Evolutionary conservation across 179 eudicot species (phyloP), one percentile per base, ranked within the genome.

Genomic region (Silene vulgaris): DNA sequence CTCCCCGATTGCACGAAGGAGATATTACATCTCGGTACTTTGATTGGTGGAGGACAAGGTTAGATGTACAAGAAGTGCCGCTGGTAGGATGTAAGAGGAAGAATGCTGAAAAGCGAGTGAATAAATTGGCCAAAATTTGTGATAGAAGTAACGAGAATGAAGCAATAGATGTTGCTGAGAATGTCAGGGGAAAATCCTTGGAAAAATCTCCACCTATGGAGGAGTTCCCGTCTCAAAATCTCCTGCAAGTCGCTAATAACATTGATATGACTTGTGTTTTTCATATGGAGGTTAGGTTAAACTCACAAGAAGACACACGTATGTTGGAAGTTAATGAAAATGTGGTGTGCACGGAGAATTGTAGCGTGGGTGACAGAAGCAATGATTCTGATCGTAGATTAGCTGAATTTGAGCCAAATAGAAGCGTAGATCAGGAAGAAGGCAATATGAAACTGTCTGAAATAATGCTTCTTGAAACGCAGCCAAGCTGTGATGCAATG

Each of bases 11-110:
- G 4, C 75, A 74, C 11, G 57, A 70, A 77, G 81, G 84, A 1
- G 74, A 70, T 62, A 76, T 84, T 43, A 77, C 89, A 0, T 4
- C 0, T 14, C 75, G 76, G 45, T 84, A 81, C 35, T 63, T 29
- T 8, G 30, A 71, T 4, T 86, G 89, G 87, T 80, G 85, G 84
- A 80, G 66, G 79, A 32, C 14, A 20, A 21, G 2, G 30, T 1
- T 69, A 0, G 11, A 20, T 67, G 59, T 69, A 19, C 17, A 14
- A 1, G 59, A 45, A 20, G 59, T 21, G 32, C 8, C 3, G 3
- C 35, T 23, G 19, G 11, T 45, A 45, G 59, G 30, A 9, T 43
- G 59, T 12, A 21, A 21, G 13, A 9, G 17, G 73, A 21, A 43
- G 73, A 45, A n/a, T n/a, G 11, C 16, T 2, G 11, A 0, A 0